Percentiles rank a stretch among this genome's conserved stretches.
Evolutionary conservation across 306 rosid species (phyloP).

Genomic region (Corylus americana): DNA sequence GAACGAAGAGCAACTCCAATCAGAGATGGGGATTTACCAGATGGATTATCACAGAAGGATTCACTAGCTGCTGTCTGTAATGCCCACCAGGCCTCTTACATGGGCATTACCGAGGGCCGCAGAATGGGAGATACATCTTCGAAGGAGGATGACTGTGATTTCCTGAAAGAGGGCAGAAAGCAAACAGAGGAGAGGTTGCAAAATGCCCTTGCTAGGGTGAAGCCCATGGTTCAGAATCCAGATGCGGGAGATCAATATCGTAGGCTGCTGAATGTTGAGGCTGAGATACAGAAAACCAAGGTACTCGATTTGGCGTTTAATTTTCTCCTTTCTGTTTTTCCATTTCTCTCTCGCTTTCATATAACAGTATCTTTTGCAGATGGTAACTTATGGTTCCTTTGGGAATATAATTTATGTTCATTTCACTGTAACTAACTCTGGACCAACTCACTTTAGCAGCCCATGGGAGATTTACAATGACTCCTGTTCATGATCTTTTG

Average conservation of each 20-base stretch:
- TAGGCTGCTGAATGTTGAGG: conserved; percentile 67
- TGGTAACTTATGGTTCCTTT: background rate
- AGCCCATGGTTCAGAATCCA: conserved; percentile 88
- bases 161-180: conserved; percentile 77
- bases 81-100: conserved; percentile 33
- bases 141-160: conserved; percentile 64
- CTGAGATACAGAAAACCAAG: conserved; percentile 67
- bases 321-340: no score
- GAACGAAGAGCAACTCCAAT: conserved; percentile 37
- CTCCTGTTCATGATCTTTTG: background rate
- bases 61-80: conserved; percentile 81
- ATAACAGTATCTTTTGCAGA: background rate
- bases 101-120: conserved; percentile 26
- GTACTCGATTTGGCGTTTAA: conserved; percentile 33
- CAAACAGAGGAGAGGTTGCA: conserved; percentile 81
- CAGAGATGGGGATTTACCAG: conserved; percentile 31
- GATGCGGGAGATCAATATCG: conserved; percentile 88
- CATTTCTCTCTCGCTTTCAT: background rate
- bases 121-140: conserved; percentile 40
- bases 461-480: background rate
- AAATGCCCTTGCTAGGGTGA: conserved; percentile 85
- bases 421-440: background rate
- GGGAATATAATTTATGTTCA: background rate
- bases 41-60: conserved; percentile 68
- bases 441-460: background rate